phyloP scores from a whole-genome alignment of 371 early-diverging fungal species.

The Haplosporangium sp. region DNA sequence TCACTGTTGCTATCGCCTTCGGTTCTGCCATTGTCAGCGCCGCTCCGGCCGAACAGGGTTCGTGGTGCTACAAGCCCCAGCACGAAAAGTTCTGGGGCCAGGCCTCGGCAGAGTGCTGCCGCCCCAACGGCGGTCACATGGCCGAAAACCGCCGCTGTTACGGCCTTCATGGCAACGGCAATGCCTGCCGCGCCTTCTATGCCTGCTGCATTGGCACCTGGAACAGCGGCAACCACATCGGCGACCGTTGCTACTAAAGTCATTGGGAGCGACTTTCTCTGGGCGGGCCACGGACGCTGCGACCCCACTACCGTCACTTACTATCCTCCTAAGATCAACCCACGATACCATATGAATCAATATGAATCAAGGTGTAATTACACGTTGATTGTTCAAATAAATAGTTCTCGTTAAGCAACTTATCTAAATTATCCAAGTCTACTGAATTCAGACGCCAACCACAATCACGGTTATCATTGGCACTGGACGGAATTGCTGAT shows the following conservation, averaged over 20 bases:
- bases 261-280: too few species aligned
- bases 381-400: too few species aligned
- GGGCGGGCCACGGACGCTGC: too few species aligned
- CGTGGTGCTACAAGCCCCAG: constrained; percentile 24
- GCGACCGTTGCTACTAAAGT: constrained; percentile 23
- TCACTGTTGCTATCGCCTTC: constrained; percentile 2
- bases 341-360: too few species aligned
- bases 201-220: constrained; percentile 28
- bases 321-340: too few species aligned
- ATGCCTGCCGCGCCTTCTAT: constrained; percentile 18
- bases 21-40: constrained; percentile 7
- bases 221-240: constrained; percentile 15
- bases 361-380: too few species aligned
- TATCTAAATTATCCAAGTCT: too few species aligned
- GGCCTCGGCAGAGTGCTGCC: constrained; percentile 26
- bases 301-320: too few species aligned
- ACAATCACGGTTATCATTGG: too few species aligned
- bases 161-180: constrained; percentile 4
- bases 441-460: too few species aligned
- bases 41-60: constrained; percentile 17
- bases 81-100: constrained; percentile 21
- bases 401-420: too few species aligned
- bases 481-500: constrained; percentile 15
- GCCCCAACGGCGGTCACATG: constrained; percentile 11
- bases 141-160: constrained; percentile 27